Conservation (phyloP, 2,329 filamentous ascomycete species). For the Trematosphaeria pertusa region DNA sequence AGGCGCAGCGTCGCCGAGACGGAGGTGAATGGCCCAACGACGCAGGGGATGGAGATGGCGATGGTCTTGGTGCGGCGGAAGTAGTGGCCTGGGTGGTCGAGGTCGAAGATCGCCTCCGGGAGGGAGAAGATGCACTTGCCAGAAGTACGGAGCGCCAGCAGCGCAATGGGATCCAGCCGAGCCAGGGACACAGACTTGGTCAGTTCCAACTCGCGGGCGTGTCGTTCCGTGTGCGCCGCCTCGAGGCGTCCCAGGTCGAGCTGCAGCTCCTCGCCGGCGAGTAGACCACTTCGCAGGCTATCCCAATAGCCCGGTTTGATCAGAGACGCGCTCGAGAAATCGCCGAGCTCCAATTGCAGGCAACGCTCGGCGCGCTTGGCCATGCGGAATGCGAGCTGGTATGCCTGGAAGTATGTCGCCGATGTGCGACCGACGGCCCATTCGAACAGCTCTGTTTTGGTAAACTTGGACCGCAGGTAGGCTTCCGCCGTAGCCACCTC, state of each 20-base stretch:
- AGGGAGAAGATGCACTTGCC: conserved; percentile 32
- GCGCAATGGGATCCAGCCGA: conserved; percentile 31
- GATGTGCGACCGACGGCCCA: not conserved
- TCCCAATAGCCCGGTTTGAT: conserved; percentile 32
- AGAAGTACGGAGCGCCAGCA: conserved; percentile 30
- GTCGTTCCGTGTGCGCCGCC: conserved; percentile 24
- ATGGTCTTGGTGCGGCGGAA: conserved; percentile 45
- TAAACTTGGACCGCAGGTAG: not conserved
- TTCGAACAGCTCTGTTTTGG: not conserved
- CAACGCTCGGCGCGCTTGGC: not conserved
- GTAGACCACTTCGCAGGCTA: conserved; percentile 27
- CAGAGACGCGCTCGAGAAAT: too few species aligned
- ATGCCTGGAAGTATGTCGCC: not conserved
- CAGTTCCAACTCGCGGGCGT: conserved; percentile 37
- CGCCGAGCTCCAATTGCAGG: not conserved
- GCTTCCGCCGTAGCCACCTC: not conserved
- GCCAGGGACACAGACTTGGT: conserved; percentile 42
- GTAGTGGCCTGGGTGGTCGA: conserved; percentile 53
- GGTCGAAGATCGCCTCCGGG: conserved; percentile 46
- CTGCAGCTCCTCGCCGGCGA: conserved; percentile 33
- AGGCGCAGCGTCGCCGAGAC: conserved; percentile 27
- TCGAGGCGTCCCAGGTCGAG: conserved; percentile 33
- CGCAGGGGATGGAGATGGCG: conserved; percentile 42
- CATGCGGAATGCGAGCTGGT: not conserved
- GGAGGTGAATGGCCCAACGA: conserved; percentile 37